These are phyloP conservation scores for Sedum album DNA, from an alignment of 164 flowering plant genomes.

Conservation along the genomic window DNA sequence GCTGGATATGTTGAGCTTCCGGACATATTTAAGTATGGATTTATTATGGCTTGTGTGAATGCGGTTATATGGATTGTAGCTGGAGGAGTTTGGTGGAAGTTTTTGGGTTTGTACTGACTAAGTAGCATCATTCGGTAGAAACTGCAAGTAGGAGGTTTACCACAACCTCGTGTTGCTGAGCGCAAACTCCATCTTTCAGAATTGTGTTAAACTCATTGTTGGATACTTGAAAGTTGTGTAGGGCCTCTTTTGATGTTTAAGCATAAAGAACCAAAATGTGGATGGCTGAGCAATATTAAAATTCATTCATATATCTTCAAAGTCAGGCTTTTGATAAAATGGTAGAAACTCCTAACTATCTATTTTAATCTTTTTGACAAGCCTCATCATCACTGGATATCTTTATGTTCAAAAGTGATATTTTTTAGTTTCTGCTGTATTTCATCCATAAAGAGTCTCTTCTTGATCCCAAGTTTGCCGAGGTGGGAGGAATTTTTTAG, in stretches of 20 bases:
- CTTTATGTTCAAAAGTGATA: constrained; percentile 79
- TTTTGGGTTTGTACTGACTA: constrained; percentile 69
- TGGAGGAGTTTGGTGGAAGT: constrained; percentile 84
- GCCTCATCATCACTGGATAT: constrained; percentile 30
- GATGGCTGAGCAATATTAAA: neutral
- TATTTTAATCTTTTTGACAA: neutral
- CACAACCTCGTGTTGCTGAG: neutral
- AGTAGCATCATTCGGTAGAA: too few relatives aligned
- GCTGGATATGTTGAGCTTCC: constrained; percentile 90
- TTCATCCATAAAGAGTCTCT: constrained; percentile 61
- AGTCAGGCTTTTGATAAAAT: neutral
- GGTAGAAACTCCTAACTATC: neutral
- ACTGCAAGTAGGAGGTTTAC: neutral
- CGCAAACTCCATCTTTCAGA: neutral
- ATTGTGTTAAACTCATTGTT: neutral
- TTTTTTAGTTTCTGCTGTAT: too few relatives aligned
- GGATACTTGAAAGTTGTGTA: neutral
- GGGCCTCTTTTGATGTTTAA: neutral
- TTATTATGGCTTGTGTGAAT: constrained; percentile 19
- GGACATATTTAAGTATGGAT: constrained; percentile 70
- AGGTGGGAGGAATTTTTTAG: constrained; percentile 63
- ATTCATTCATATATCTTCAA: neutral
- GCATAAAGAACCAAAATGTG: neutral
- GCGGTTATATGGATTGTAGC: constrained; percentile 63
- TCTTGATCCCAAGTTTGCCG: constrained; percentile 48